Conservation (phyloP, 139 green algal species). For the Yamagishiella unicocca region DNA sequence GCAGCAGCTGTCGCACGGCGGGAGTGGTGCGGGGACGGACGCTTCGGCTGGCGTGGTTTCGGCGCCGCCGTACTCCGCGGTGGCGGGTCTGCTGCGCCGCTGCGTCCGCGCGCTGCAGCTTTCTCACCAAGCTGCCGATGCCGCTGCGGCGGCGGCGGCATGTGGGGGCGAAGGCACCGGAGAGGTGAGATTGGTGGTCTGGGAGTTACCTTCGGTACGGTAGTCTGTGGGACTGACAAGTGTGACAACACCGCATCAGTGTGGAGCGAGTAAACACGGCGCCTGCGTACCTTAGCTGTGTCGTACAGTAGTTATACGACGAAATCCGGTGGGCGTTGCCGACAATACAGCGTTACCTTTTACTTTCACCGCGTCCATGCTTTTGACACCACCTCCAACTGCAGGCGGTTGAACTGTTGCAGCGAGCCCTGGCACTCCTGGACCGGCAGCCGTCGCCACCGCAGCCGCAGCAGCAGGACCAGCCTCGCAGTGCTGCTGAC, state of each 20-base stretch:
- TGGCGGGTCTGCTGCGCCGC: conserved; percentile 22
- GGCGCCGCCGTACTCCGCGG: background rate
- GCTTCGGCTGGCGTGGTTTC: background rate
- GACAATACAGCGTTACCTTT: no score
- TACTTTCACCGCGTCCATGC: no score
- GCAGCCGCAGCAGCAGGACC: background rate
- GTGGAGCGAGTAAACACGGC: no score
- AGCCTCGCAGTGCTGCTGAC: background rate
- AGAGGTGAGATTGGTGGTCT: background rate
- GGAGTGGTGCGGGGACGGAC: background rate
- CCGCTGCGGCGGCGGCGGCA: background rate
- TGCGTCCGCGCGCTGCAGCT: conserved; percentile 31
- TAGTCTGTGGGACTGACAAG: no score
- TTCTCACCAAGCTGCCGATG: no score
- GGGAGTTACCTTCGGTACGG: no score
- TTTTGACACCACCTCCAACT: no score
- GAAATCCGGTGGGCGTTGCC: no score
- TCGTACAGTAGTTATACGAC: no score
- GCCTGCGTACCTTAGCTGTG: no score
- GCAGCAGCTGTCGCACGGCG: background rate
- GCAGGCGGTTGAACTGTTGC: background rate
- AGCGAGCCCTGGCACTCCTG: background rate
- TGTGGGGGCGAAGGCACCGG: background rate
- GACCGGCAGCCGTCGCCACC: background rate
- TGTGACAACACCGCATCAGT: no score